Percentiles rank a stretch among this genome's conserved stretches.
These are phyloP conservation scores for Boletales sp. DNA, from an alignment of 768 basidiomycete species.

Conservation along the genomic window DNA sequence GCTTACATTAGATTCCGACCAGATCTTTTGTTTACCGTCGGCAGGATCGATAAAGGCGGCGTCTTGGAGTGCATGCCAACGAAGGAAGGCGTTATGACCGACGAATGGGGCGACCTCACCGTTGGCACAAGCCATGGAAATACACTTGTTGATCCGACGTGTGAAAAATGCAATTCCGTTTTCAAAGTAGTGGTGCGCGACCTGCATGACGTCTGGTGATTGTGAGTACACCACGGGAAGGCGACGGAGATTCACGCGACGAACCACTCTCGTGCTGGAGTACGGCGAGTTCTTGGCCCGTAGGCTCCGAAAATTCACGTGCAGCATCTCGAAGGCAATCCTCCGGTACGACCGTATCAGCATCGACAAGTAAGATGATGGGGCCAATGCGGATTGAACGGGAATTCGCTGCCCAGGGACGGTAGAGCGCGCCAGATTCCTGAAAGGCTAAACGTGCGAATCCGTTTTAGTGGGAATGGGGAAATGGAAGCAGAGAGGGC, in stretches of 20 bases:
- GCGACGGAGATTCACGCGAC: constrained; percentile 31
- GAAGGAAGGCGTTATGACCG: constrained; percentile 85
- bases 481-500: constrained; percentile 30
- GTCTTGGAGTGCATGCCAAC: constrained; percentile 88
- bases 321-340: constrained; percentile 92
- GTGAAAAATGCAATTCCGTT: constrained; percentile 90
- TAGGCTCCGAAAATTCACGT: constrained; percentile 76
- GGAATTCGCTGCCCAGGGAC: constrained; percentile 74
- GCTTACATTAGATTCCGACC: constrained; percentile 65
- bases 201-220: constrained; percentile 77
- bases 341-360: constrained; percentile 86
- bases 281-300: constrained; percentile 61
- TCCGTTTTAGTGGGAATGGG: constrained; percentile 35
- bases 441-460: constrained; percentile 42
- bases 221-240: constrained; percentile 3
- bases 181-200: constrained; percentile 86
- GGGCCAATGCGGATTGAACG: constrained; percentile 73
- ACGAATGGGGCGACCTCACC: constrained; percentile 79
- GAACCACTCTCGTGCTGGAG: constrained; percentile 85
- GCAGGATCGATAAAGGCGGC: constrained; percentile 63
- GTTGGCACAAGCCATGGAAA: constrained; percentile 76
- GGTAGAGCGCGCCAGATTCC: constrained; percentile 54
- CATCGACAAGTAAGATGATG: constrained; percentile 79
- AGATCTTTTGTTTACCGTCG: constrained; percentile 62
- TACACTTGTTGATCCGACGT: constrained; percentile 78